phyloP scores from a whole-genome alignment of 2,329 filamentous ascomycete species.

The Fusarium caatingaense region DNA sequence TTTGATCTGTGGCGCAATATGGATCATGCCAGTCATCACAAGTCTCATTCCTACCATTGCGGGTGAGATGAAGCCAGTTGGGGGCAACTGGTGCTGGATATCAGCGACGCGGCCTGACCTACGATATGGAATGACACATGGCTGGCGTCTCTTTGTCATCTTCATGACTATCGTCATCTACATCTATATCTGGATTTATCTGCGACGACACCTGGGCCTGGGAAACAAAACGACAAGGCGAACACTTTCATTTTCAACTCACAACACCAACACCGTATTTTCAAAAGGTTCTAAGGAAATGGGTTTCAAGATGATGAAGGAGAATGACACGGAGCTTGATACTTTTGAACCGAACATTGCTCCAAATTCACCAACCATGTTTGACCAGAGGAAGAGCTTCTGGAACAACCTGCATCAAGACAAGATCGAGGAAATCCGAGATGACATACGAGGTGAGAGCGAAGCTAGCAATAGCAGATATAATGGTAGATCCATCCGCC shows the following conservation, averaged over 20 bases:
- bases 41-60: conserved; percentile 32
- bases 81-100: conserved; percentile 64
- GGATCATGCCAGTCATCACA: conserved; percentile 36
- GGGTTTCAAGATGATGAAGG: conserved; percentile 24
- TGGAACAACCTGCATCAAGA: neutral
- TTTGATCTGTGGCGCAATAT: conserved; percentile 33
- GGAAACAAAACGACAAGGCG: neutral
- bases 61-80: conserved; percentile 48
- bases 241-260: conserved; percentile 7
- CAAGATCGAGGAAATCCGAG: conserved; percentile 15
- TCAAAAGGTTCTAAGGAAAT: conserved; percentile 15
- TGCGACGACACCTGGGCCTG: conserved; percentile 23
- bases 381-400: neutral
- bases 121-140: conserved; percentile 59
- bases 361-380: conserved; percentile 5
- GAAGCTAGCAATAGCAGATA: neutral
- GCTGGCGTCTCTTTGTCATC: conserved; percentile 59
- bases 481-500: neutral
- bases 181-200: conserved; percentile 52
- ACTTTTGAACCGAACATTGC: conserved; percentile 6
- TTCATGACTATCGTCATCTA: conserved; percentile 55
- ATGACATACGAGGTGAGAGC: conserved; percentile 16
- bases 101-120: conserved; percentile 50
- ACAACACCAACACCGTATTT: conserved; percentile 9
- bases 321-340: conserved; percentile 25